Percentiles rank a stretch among this genome's conserved stretches.
Evolutionary conservation across 2,329 filamentous ascomycete species (phyloP).

Genomic region (Chrysosporium queenslandicum): DNA sequence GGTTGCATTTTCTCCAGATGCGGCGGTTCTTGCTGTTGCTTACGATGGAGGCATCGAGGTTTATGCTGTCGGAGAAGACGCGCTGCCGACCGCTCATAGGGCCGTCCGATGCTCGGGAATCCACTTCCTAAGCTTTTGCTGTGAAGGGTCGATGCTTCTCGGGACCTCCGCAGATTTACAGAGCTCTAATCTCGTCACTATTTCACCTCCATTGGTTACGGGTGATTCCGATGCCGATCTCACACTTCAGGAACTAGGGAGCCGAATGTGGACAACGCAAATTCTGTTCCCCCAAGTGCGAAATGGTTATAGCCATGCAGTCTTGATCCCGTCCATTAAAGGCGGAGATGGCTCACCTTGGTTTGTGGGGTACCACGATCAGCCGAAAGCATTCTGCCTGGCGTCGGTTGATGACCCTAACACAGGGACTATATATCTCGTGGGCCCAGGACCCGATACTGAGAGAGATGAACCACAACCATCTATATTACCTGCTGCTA

Average conservation of each 20-base stretch:
- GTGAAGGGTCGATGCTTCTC: conserved; percentile 66
- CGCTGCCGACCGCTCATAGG: conserved; percentile 56
- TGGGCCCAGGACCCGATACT: conserved; percentile 47
- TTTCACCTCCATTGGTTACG: conserved; percentile 71
- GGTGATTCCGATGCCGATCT: conserved; percentile 44
- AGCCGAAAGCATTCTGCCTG: conserved; percentile 67
- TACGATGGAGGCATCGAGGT: conserved; percentile 87
- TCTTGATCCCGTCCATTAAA: conserved; percentile 46
- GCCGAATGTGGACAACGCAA: conserved; percentile 73
- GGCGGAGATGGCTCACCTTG: conserved; percentile 55
- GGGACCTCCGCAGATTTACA: conserved; percentile 60
- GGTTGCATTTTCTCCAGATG: conserved; percentile 70
- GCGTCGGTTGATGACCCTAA: conserved; percentile 64
- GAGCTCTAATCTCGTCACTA: conserved; percentile 60
- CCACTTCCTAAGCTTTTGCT: conserved; percentile 64
- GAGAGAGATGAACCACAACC: conserved; percentile 53
- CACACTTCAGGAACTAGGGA: conserved; percentile 50
- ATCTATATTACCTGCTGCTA: conserved; percentile 58
- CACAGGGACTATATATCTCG: conserved; percentile 70
- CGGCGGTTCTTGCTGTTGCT: conserved; percentile 70
- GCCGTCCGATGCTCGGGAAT: conserved; percentile 70
- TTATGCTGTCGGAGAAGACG: conserved; percentile 57
- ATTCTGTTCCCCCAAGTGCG: conserved; percentile 77
- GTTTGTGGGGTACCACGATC: conserved; percentile 68
- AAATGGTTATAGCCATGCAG: conserved; percentile 66